phyloP scores from a whole-genome alignment of 2,329 filamentous ascomycete species.

The Bipolaris gigantea region DNA sequence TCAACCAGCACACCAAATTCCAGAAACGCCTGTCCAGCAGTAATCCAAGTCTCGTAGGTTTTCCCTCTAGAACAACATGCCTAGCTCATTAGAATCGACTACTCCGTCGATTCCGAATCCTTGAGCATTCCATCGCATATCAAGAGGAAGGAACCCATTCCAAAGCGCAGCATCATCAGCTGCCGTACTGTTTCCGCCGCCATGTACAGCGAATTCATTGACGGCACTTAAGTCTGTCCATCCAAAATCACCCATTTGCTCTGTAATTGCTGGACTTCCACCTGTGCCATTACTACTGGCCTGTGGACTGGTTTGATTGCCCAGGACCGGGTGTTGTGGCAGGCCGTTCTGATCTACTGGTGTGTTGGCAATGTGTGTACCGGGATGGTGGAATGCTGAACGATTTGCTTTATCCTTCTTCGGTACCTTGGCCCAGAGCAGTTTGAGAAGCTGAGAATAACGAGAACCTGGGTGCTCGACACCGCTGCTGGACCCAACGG shows the following conservation, averaged over 20 bases:
- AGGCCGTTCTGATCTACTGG: slow-evolving; percentile 32
- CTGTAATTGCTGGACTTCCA: slow-evolving; percentile 48
- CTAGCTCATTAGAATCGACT: slow-evolving; percentile 32
- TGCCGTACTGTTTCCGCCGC: slow-evolving; percentile 34
- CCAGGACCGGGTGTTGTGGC: slow-evolving; percentile 19
- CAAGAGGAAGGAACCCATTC: slow-evolving; percentile 43
- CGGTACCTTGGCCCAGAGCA: slow-evolving; percentile 53
- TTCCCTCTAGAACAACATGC: slow-evolving; percentile 32
- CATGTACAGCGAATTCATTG: slow-evolving; percentile 53
- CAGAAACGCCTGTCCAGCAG: not conserved
- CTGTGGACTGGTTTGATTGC: slow-evolving; percentile 31
- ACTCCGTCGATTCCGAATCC: slow-evolving; percentile 39
- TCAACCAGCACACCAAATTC: not conserved
- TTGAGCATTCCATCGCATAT: slow-evolving; percentile 42
- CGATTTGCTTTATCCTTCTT: slow-evolving; percentile 35
- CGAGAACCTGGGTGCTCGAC: slow-evolving; percentile 52
- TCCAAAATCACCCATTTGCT: slow-evolving; percentile 54
- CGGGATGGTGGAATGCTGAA: slow-evolving; percentile 36
- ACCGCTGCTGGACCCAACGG: slow-evolving; percentile 40
- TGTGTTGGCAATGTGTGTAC: slow-evolving; percentile 34
- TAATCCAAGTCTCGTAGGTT: not conserved
- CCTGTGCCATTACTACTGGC: slow-evolving; percentile 44
- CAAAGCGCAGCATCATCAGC: slow-evolving; percentile 36
- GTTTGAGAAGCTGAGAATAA: slow-evolving; percentile 51
- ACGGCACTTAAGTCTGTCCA: slow-evolving; percentile 54